Conservation (phyloP, 2,329 filamentous ascomycete genomes). For the Penicillium carneum region DNA sequence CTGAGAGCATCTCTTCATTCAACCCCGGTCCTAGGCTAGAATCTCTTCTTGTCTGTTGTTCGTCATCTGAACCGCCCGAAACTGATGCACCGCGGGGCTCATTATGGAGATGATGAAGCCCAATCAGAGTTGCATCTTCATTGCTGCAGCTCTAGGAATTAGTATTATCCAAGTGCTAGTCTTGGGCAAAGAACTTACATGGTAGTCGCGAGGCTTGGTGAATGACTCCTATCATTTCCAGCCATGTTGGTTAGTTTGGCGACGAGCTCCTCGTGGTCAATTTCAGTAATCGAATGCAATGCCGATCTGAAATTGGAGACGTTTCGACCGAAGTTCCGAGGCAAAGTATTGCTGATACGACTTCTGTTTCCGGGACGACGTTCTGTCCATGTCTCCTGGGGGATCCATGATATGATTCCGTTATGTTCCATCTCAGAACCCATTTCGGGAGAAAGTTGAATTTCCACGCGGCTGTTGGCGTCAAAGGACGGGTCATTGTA, state of each 20-base stretch:
- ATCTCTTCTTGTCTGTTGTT: not conserved
- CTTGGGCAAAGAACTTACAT: not conserved
- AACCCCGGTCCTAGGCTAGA: no score
- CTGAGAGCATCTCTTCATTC: not conserved
- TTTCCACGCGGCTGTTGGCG: not conserved
- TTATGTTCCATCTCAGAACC: not conserved
- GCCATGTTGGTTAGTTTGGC: not conserved
- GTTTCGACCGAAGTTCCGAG: slow-evolving; percentile 16
- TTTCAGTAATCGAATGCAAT: not conserved
- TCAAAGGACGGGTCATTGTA: not conserved
- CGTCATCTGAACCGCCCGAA: not conserved
- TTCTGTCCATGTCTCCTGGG: slow-evolving; percentile 2
- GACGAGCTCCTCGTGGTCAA: not conserved
- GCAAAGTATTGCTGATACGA: slow-evolving; percentile 3
- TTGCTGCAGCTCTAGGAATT: not conserved
- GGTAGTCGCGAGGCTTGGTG: not conserved
- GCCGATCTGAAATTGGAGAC: not conserved
- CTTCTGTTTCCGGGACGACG: not conserved
- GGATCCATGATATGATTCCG: not conserved
- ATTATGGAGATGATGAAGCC: not conserved
- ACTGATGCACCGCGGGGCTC: not conserved
- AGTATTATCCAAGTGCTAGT: not conserved
- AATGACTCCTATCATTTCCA: not conserved
- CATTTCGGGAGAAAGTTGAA: no score
- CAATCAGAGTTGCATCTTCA: not conserved